Conservation (phyloP, 139 green algal species). For the Volvox reticuliferus region DNA sequence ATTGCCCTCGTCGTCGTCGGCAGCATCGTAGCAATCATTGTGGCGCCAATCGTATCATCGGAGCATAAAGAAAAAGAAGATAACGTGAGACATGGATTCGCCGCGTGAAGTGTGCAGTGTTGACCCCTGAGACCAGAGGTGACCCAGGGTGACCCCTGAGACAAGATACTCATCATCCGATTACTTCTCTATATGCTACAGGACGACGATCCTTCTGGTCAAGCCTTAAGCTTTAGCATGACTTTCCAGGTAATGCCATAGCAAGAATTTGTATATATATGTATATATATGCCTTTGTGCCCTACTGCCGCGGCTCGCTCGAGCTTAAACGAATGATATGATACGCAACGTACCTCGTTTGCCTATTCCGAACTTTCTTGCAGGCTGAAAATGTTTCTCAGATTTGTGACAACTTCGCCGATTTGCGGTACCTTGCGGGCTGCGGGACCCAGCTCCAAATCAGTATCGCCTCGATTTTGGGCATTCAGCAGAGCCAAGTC, state of each 20-base stretch:
- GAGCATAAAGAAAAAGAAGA: neutral
- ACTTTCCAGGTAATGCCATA: neutral
- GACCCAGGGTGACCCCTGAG: neutral
- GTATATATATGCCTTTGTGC: neutral
- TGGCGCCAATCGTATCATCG: neutral
- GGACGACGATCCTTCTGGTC: neutral
- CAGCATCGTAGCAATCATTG: neutral
- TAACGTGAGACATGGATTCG: neutral
- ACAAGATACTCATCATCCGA: too few species aligned
- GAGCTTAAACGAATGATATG: neutral
- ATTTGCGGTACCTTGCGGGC: neutral
- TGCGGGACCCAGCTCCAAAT: neutral
- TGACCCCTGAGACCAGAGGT: neutral
- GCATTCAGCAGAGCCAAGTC: neutral
- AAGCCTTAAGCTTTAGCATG: neutral
- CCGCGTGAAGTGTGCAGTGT: neutral
- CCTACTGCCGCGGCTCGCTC: neutral
- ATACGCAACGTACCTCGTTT: neutral
- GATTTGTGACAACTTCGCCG: neutral
- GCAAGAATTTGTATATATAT: neutral
- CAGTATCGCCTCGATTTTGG: neutral
- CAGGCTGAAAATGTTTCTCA: neutral
- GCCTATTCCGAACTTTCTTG: neutral
- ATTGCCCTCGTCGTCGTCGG: neutral
- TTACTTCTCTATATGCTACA: neutral